These are phyloP conservation scores for Globisporangium megalacanthum DNA, from an alignment of 352 stramenopile genomes.

Conservation along the genomic window DNA sequence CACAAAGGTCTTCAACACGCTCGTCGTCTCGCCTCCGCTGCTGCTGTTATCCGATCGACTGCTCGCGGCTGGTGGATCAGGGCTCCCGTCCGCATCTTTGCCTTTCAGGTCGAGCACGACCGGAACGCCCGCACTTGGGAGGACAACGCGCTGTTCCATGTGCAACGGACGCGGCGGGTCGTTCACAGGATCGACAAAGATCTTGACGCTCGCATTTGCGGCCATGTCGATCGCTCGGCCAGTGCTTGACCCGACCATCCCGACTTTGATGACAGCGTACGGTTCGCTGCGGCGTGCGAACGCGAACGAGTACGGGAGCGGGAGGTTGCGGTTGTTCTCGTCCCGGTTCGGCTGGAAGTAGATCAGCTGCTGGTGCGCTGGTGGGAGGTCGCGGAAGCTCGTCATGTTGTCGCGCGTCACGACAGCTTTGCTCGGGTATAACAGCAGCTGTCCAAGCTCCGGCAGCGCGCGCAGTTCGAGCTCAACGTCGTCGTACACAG, in stretches of 20 bases:
- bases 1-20: neutral
- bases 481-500: slow-evolving; percentile 51
- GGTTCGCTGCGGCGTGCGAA: slow-evolving; percentile 28
- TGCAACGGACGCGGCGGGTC: slow-evolving; percentile 26
- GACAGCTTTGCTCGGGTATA: slow-evolving; percentile 40
- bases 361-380: slow-evolving; percentile 42
- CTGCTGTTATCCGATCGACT: neutral
- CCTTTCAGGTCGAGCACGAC: slow-evolving; percentile 32
- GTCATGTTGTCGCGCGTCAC: slow-evolving; percentile 32
- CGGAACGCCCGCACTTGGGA: slow-evolving; percentile 13
- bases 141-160: slow-evolving; percentile 17
- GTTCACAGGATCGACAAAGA: slow-evolving; percentile 53
- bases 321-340: slow-evolving; percentile 47
- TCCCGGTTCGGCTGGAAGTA: slow-evolving; percentile 39
- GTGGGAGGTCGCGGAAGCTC: slow-evolving; percentile 33
- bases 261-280: slow-evolving; percentile 31
- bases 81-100: slow-evolving; percentile 31
- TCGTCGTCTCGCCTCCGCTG: neutral
- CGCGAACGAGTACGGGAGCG: slow-evolving; percentile 24
- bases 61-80: neutral
- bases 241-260: slow-evolving; percentile 22
- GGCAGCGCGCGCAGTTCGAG: slow-evolving; percentile 46
- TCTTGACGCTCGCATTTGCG: slow-evolving; percentile 26
- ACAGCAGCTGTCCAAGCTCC: slow-evolving; percentile 39
- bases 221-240: slow-evolving; percentile 19